Base-by-base conservation (phyloP, 106 monocot species). In the Dendrobium huoshanense region DNA sequence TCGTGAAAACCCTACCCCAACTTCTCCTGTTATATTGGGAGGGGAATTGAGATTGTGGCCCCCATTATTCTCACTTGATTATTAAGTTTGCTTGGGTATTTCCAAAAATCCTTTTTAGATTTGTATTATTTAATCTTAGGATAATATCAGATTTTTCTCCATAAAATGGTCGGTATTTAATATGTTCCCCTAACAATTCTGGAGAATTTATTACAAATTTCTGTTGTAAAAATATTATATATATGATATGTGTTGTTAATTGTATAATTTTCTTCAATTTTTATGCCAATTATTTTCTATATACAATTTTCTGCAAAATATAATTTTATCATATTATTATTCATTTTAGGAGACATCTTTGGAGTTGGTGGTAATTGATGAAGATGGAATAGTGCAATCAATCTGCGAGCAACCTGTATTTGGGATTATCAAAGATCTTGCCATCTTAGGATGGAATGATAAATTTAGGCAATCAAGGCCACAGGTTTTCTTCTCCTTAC, bases 341-440 rank as follows among this genome's bases (percentile, higher is more conserved):
- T 70, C 33, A 37, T 33, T 87, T 41, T 81, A 98, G 97, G 98
- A 98, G 83, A 92, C 94, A 75, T 98, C 94, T 22, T 75, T 98
- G 40, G 98, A 98, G 73, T 73, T 98, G 79, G 87, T 88, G 76
- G 79, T 79, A 19, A 48, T 94, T 83, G 79, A 84, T 80, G 87
- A 95, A 58, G 94, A 98, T 85, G 98, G 98, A 84, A 55, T 87
- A 61, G 55, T 95, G 61, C 92, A 87, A 73, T 89, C 95, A 83
- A 58, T 94, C 5, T 91, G 85, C 78, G 98, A 95, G 79, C 98
- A 98, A 88, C 83, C 85, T 90, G 84, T 92, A 20, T 98, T 92
- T 83, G 98, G 98, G 44, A 91, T 87, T 22, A 92, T 98, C 81
- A 95, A 92, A 82, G 98, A 98, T 77, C 82, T 98, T 82, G 90